Conservation (phyloP, 805 yeast species). For the Saccharomycopsis amapae region DNA sequence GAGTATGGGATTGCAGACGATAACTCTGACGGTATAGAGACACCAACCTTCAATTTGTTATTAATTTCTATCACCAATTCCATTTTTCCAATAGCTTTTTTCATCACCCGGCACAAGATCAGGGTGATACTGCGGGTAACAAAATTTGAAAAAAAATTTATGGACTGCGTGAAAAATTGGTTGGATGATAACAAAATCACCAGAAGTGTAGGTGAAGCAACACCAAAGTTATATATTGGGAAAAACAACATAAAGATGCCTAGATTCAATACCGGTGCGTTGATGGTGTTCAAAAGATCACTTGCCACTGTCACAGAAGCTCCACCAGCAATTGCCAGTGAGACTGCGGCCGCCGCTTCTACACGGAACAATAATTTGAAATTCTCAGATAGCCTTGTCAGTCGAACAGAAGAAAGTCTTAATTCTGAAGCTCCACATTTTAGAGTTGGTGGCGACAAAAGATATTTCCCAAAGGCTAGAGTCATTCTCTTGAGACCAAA, state of each 20-base stretch:
- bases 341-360: constrained; percentile 3
- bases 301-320: constrained; percentile 28
- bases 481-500: constrained; percentile 78
- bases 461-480: constrained; percentile 82
- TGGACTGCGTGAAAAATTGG: not conserved
- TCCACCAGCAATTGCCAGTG: constrained; percentile 12
- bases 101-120: too few relatives aligned
- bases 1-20: too few relatives aligned
- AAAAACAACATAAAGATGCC: not conserved
- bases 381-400: constrained; percentile 22
- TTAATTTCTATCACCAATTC: too few relatives aligned
- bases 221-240: not conserved
- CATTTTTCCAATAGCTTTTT: too few relatives aligned
- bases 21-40: too few relatives aligned
- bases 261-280: not conserved
- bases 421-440: constrained; percentile 70
- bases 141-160: not conserved
- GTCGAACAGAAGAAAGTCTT: constrained; percentile 42
- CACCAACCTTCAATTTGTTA: too few relatives aligned
- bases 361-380: not conserved
- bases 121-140: not conserved
- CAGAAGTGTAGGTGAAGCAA: too few relatives aligned
- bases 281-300: constrained; percentile 23
- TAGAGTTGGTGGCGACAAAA: constrained; percentile 65
- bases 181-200: too few relatives aligned